These are phyloP conservation scores for Brassica juncea DNA, from an alignment of 345 rosid species.

Conservation along the genomic window DNA sequence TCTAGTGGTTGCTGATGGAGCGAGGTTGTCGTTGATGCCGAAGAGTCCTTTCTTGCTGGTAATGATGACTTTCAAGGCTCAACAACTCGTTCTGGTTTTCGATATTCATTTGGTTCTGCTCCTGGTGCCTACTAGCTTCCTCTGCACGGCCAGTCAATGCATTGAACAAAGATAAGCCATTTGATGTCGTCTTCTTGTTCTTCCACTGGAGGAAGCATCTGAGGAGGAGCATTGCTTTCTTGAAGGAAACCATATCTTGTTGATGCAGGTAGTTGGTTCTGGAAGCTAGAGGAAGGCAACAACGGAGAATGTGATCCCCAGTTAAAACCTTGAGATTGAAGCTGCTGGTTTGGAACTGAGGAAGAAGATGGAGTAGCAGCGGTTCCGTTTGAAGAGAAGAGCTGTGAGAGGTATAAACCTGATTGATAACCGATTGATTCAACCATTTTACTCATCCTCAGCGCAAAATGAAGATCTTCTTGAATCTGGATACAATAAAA, in stretches of 20 bases:
- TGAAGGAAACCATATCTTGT: constrained; percentile 52
- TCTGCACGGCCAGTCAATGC: constrained; percentile 74
- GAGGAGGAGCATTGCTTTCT: constrained; percentile 66
- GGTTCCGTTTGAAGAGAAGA: constrained; percentile 70
- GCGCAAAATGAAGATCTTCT: constrained; percentile 98
- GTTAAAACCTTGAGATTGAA: constrained; percentile 57
- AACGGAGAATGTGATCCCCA: constrained; percentile 66
- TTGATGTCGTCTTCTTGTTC: constrained; percentile 81
- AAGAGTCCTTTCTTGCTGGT: constrained; percentile 73
- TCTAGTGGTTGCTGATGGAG: too few species aligned
- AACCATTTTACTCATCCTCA: constrained; percentile 89
- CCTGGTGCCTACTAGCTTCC: constrained; percentile 61
- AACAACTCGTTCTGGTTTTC: constrained; percentile 64
- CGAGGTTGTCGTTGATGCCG: too few species aligned
- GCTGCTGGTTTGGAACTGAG: constrained; percentile 51
- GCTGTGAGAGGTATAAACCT: constrained; percentile 91
- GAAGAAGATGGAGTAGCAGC: constrained; percentile 49
- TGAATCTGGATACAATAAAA: constrained; percentile 53
- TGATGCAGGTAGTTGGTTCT: constrained; percentile 49
- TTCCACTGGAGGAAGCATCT: constrained; percentile 75
- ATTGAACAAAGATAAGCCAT: constrained; percentile 85
- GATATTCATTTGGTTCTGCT: constrained; percentile 39
- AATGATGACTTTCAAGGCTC: constrained; percentile 65
- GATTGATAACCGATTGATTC: constrained; percentile 94
- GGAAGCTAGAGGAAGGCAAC: constrained; percentile 67